These are phyloP conservation scores for Hymenoscyphus linearis DNA, from an alignment of 2,329 filamentous ascomycete species.

Conservation along the genomic window DNA sequence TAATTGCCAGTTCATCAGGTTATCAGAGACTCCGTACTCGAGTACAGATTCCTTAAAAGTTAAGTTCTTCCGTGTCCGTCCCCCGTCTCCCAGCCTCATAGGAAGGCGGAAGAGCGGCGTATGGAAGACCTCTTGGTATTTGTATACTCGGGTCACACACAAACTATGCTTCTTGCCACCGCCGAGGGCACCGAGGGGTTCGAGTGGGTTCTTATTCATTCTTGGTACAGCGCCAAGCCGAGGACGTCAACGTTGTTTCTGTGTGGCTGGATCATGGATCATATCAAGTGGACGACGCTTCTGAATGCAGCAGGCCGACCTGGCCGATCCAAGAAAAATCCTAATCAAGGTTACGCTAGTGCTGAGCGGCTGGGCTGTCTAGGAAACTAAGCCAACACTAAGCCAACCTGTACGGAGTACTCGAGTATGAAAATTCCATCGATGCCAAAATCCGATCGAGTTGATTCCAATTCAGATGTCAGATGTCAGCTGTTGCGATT, in stretches of 20 bases:
- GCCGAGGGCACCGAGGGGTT: neutral
- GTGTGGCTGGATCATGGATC: neutral
- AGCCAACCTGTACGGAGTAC: too few species aligned
- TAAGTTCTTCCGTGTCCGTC: too few species aligned
- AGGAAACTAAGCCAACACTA: too few species aligned
- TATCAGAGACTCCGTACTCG: too few species aligned
- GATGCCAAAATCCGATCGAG: neutral
- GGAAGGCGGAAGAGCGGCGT: too few species aligned
- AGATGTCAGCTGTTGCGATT: neutral
- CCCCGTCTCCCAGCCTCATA: too few species aligned
- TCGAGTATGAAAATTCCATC: too few species aligned
- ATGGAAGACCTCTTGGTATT: too few species aligned
- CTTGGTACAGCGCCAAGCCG: neutral
- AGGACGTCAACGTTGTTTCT: neutral
- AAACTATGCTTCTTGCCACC: neutral
- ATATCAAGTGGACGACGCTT: neutral
- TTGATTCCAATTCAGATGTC: neutral
- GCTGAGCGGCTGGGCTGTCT: too few species aligned
- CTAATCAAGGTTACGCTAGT: neutral
- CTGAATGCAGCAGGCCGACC: neutral
- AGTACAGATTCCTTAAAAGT: too few species aligned
- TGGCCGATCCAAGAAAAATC: neutral
- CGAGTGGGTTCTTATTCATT: too few species aligned
- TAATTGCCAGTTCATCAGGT: too few species aligned
- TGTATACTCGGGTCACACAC: neutral